Conservation (phyloP, 2,329 filamentous ascomycete genomes). For the Corniculantispora saksenae region DNA sequence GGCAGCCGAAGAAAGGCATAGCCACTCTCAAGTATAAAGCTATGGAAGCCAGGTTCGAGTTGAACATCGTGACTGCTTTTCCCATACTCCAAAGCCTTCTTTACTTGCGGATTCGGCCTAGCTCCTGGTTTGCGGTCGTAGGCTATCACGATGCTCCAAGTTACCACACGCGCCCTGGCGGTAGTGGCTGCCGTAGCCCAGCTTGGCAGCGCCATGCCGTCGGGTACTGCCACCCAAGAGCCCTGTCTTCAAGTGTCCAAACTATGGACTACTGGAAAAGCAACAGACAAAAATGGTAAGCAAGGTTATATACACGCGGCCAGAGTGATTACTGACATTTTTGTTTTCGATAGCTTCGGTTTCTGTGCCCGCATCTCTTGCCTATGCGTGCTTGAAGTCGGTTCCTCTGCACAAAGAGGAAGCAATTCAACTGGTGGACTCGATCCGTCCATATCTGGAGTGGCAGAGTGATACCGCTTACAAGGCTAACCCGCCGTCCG, state of each 20-base stretch:
- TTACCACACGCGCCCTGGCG: background rate
- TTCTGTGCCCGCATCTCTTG: slow-evolving; percentile 35
- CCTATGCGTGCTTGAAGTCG: slow-evolving; percentile 39
- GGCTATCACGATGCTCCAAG: background rate
- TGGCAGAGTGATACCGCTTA: slow-evolving; percentile 51
- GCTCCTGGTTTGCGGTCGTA: background rate
- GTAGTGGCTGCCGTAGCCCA: background rate
- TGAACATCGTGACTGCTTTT: background rate
- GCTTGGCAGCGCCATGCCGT: background rate
- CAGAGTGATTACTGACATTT: background rate
- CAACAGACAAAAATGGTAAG: background rate
- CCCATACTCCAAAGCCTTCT: background rate
- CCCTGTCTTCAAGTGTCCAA: background rate
- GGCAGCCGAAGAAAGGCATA: background rate
- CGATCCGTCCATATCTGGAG: slow-evolving; percentile 43
- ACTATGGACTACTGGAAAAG: background rate
- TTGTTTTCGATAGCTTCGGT: background rate
- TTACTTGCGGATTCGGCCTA: background rate
- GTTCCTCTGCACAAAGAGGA: slow-evolving; percentile 40
- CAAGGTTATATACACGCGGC: background rate
- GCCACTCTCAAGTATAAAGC: background rate
- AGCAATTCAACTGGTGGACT: slow-evolving; percentile 38
- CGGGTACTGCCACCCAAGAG: background rate
- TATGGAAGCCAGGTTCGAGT: background rate
- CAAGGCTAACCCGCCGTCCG: slow-evolving; percentile 52